Evolutionary conservation across 129 eudicot genomes (phyloP), one percentile per base, ranked within the genome.

Genomic region (Glebionis coronaria): DNA sequence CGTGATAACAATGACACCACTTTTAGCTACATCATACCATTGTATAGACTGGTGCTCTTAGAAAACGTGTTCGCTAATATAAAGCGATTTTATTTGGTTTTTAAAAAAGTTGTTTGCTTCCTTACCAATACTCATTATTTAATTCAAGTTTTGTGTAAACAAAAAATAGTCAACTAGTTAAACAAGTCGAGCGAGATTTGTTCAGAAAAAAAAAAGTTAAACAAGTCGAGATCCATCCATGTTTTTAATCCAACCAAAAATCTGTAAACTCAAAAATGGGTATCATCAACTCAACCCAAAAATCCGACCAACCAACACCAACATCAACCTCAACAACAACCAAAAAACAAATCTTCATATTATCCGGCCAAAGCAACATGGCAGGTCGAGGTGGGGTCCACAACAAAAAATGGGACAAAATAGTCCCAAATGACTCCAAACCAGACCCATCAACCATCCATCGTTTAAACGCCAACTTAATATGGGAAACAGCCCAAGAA

Each of bases 281-380:
- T 12, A 61, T 20, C 44, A 63, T 65, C 62, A 9, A 63, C 23
- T 58, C 83, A 13, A 63, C 79, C 61, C 83, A 52, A 20, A 70
- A 56, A 38, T 29, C 70, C 12, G 79, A 67, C 70, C 80, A 65
- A 12, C 69, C 83, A 23, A 23, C 71, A 31, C 69, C 85, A 19
- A 23, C 71, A 31, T 10, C 42, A 7, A 35, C 74, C 23, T 45
- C 68, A 59, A 68, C 66, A 23, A 40, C 68, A 44, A 66, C 68
- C 80, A 76, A 61, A 61, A 83, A 83, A 16, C 81, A 84, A 27
- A 78, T 90, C 73, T 90, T 87, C 90, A 84, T 90, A 15, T 71
- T 90, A 12, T 87, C 97, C 68, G 97, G 99, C 38, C 99, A 94
- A 59, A 94, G 99, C 85, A 94, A 94, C 99, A 94, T 94, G 99